Evolutionary conservation across 169 alveolate genomes (phyloP).

Genomic region (Babesia gibsoni): DNA sequence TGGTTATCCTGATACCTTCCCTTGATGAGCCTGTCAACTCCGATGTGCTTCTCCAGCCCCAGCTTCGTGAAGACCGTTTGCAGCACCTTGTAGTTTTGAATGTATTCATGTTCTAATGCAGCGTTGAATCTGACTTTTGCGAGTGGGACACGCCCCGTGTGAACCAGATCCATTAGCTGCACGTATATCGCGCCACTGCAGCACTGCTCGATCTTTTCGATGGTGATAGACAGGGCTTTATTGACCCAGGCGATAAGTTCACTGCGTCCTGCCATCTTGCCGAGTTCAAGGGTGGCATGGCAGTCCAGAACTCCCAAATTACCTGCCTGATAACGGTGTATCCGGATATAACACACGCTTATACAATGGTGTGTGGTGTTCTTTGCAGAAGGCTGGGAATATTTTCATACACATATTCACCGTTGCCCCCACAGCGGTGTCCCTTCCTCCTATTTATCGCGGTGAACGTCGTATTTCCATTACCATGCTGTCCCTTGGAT

Average conservation of each 20-base stretch:
- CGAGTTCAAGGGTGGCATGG: slow-evolving; percentile 87
- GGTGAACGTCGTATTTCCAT: no score
- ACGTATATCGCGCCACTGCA: slow-evolving; percentile 95
- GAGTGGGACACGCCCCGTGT: slow-evolving; percentile 82
- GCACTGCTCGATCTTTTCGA: slow-evolving; percentile 92
- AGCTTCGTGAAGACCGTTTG: slow-evolving; percentile 90
- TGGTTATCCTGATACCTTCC: slow-evolving; percentile 94
- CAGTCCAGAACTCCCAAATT: slow-evolving; percentile 10
- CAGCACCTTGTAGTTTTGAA: slow-evolving; percentile 90
- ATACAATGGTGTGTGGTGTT: not conserved
- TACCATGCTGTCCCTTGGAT: no score
- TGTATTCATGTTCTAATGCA: slow-evolving; percentile 91
- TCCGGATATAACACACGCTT: no score
- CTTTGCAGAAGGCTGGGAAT: not conserved
- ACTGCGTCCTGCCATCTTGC: slow-evolving; percentile 82
- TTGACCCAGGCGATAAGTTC: slow-evolving; percentile 91
- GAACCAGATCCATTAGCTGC: slow-evolving; percentile 90
- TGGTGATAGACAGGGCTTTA: slow-evolving; percentile 74
- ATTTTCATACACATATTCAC: not conserved
- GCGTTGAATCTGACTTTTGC: slow-evolving; percentile 94
- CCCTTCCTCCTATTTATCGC: no score
- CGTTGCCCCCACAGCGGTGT: not conserved
- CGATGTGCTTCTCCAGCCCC: slow-evolving; percentile 88
- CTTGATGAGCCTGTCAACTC: slow-evolving; percentile 86
- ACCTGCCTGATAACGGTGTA: no score